Percentiles rank a stretch among this genome's conserved stretches.
phyloP scores from a whole-genome alignment of 2,329 filamentous ascomycete species.

The Aspergillus flavus region DNA sequence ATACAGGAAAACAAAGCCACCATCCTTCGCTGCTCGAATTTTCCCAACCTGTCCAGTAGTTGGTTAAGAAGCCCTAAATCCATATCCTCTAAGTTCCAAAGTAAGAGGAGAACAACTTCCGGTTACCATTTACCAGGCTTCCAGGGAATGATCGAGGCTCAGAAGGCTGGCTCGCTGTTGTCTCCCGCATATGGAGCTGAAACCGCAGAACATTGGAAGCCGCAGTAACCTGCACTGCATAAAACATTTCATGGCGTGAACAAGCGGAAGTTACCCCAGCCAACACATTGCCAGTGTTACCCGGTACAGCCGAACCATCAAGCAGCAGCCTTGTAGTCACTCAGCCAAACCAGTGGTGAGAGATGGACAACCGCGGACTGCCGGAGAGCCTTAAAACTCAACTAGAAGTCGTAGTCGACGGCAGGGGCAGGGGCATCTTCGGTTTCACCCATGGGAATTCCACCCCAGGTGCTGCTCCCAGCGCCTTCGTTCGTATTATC shows the following conservation, averaged over 20 bases:
- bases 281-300: neutral
- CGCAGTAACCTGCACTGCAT: slow-evolving; percentile 1
- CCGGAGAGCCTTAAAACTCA: neutral
- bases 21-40: slow-evolving; percentile 3
- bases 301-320: neutral
- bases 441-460: slow-evolving; percentile 14
- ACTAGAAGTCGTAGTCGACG: slow-evolving; percentile 7
- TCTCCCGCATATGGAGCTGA: neutral
- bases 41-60: slow-evolving; percentile 10
- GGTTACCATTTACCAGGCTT: neutral
- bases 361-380: neutral
- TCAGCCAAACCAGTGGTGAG: neutral
- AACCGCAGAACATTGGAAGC: neutral
- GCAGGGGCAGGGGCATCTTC: slow-evolving; percentile 8
- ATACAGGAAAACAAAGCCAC: slow-evolving; percentile 7
- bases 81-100: neutral
- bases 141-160: neutral
- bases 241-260: neutral
- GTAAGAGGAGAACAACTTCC: neutral
- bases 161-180: neutral
- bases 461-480: slow-evolving; percentile 21
- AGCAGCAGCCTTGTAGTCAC: neutral
- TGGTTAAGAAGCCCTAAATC: neutral
- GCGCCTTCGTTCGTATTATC: slow-evolving; percentile 16
- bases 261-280: neutral